A percentile compares a stretch with the other conserved stretches of the same genome.
These are phyloP conservation scores for Ophiostoma tasmaniense DNA, from an alignment of 2,329 filamentous ascomycete genomes.

Conservation along the genomic window DNA sequence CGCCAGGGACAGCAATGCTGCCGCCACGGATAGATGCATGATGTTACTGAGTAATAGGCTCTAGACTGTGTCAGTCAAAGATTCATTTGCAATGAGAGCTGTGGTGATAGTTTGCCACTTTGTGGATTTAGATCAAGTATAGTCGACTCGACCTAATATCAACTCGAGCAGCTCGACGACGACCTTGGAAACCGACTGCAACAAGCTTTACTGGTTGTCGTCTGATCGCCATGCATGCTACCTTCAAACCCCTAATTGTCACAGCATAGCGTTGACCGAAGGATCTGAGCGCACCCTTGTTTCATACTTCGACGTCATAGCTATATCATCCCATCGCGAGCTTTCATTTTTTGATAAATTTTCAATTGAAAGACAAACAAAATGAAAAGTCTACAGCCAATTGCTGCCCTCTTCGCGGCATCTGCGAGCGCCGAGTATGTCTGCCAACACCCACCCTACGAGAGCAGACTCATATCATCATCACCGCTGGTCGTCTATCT, in stretches of 20 bases:
- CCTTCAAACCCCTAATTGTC: background rate
- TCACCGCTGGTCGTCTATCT: conserved; percentile 44
- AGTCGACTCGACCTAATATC: background rate
- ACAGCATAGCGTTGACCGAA: background rate
- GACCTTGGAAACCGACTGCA: background rate
- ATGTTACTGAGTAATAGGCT: background rate
- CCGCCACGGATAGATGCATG: background rate
- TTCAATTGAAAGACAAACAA: background rate
- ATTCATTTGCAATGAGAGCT: background rate
- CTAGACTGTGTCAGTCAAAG: background rate
- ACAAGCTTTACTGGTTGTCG: background rate
- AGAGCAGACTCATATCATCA: conserved; percentile 37
- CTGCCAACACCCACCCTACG: conserved; percentile 28
- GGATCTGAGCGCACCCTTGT: background rate
- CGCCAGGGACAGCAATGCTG: background rate
- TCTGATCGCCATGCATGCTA: background rate
- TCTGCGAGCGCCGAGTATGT: background rate
- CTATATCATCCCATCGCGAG: background rate
- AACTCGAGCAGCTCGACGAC: background rate
- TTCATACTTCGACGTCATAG: background rate
- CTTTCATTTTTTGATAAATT: background rate
- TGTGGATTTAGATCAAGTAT: background rate
- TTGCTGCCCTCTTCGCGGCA: background rate
- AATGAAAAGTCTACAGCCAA: background rate
- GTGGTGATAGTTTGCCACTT: background rate